A percentile compares a stretch with the other conserved stretches of the same genome.
Evolutionary conservation across 2,329 filamentous ascomycete genomes (phyloP).

Genomic region (Plenodomus biglobosus): DNA sequence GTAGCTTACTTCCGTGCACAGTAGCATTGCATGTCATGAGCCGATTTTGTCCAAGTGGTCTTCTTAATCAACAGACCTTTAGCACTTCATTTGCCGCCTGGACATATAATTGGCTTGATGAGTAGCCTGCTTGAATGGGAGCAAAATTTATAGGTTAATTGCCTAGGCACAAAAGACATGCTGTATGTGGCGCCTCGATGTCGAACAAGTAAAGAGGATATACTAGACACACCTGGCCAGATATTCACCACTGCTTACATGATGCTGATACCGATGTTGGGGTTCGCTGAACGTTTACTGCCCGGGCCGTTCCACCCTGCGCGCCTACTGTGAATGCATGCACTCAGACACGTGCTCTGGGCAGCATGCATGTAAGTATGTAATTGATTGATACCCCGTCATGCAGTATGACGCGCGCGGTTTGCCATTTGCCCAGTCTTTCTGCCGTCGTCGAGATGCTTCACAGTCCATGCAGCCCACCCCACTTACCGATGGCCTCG

Average conservation of each 20-base stretch:
- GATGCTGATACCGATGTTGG: constrained; percentile 3
- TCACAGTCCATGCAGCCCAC: constrained; percentile 1
- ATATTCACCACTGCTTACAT: not conserved
- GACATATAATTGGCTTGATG: constrained; percentile 19
- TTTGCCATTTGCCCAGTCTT: not conserved
- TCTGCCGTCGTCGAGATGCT: constrained; percentile 3
- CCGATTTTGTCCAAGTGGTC: constrained; percentile 21
- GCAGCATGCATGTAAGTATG: not conserved
- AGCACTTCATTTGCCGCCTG: constrained; percentile 25
- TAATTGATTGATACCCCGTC: not conserved
- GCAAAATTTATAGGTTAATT: constrained; percentile 31
- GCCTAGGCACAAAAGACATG: constrained; percentile 27
- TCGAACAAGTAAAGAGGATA: constrained; percentile 8
- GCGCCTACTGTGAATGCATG: constrained; percentile 1
- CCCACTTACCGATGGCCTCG: constrained; percentile 2
- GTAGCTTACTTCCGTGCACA: constrained; percentile 16
- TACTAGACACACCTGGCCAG: too few species aligned
- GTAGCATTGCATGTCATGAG: constrained; percentile 9
- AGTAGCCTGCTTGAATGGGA: constrained; percentile 18
- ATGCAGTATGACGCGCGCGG: constrained; percentile 12
- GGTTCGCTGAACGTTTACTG: constrained; percentile 7
- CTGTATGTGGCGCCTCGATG: constrained; percentile 14
- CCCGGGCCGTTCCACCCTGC: constrained; percentile 14
- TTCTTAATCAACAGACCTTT: constrained; percentile 28
- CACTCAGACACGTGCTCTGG: not conserved